Evolutionary conservation across 1,284 basidiomycete genomes (phyloP).

Genomic region (Macrocystidia cucumis): DNA sequence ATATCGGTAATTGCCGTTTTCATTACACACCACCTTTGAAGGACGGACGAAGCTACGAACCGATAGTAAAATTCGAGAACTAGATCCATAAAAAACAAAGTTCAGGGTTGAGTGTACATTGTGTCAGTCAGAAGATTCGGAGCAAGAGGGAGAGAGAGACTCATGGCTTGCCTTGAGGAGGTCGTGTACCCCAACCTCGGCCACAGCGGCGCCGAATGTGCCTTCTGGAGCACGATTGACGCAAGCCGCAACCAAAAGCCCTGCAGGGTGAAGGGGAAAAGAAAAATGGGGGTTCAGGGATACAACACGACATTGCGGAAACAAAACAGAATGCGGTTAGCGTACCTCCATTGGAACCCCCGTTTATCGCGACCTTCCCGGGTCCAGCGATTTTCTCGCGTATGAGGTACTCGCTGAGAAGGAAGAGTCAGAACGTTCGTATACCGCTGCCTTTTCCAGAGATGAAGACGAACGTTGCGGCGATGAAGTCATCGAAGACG

Average conservation of each 20-base stretch:
- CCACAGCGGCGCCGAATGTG: conserved; percentile 73
- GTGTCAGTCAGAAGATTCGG: conserved; percentile 4
- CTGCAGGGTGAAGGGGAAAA: no score
- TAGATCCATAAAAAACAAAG: no score
- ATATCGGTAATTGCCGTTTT: conserved; percentile 7
- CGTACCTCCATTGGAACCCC: conserved; percentile 72
- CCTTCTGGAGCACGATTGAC: conserved; percentile 74
- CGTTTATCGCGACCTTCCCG: conserved; percentile 74
- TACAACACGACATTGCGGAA: conserved; percentile 1
- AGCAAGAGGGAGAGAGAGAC: conserved; percentile 1
- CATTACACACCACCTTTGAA: conserved; percentile 2
- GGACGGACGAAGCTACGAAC: conserved; percentile 29
- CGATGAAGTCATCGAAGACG: conserved; percentile 77
- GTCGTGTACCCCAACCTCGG: conserved; percentile 79
- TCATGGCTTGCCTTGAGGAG: conserved; percentile 59
- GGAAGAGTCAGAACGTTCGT: conserved; percentile 3
- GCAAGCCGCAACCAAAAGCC: conserved; percentile 74
- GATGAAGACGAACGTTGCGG: conserved; percentile 52
- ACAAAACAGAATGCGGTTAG: conserved; percentile 1
- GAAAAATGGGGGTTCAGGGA: conserved; percentile 1
- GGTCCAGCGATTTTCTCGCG: conserved; percentile 62
- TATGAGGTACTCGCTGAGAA: conserved; percentile 58
- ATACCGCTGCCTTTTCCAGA: conserved; percentile 3
- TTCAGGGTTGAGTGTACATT: conserved; percentile 1
- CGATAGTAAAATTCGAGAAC: conserved; percentile 76